Base-by-base conservation (phyloP, 2,329 filamentous ascomycete species). In the Aspergillus texensis region DNA sequence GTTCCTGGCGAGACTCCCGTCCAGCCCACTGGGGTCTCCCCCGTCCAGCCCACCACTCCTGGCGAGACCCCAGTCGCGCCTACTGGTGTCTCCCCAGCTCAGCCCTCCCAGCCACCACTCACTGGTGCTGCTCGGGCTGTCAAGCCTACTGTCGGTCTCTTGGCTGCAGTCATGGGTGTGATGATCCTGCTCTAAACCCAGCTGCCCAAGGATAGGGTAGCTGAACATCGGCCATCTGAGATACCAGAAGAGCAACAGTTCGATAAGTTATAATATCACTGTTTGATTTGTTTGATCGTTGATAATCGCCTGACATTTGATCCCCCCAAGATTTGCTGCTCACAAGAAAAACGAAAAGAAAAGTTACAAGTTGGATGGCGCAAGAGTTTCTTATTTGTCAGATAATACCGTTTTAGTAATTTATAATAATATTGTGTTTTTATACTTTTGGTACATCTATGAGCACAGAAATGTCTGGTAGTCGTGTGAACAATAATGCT, bases 171-270 rank as follows among this genome's bases (percentile, higher is more conserved):
- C 59, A 70, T 79, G 62, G 77, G 72, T 50, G 54, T 78, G 64
- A 77, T 78, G 71, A 76, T 75, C 67, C 67, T 79, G 55, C 73
- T 79, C 64, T 79, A 78, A 73, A 72, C 62, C 59, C 62, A 21
- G 53, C 43, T 28, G 39, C 12, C 19, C 26, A 16, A 21, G 55
- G 41, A 19, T 45, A 55, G 30, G 26, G 50, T 36, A 30, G 57
- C 39, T 30, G n/a, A 30, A 55, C 53, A 48, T 46, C 30, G 52
- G 19, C 24, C 4, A 39, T 57, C 32, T 19, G 36, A 46, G 39
- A 34, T 62, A 45, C 30, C 48, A 54, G 28, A 53, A 32, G 54
- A 30, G 57, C 45, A 45, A 43, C 21, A 14, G 8, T 21, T 57
- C 30, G 46, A 53, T 45, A 46, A 55, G 28, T 34, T 52, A 34